Evolutionary conservation across 148 eudicot genomes (phyloP).

Genomic region (Chenopodium quinoa): DNA sequence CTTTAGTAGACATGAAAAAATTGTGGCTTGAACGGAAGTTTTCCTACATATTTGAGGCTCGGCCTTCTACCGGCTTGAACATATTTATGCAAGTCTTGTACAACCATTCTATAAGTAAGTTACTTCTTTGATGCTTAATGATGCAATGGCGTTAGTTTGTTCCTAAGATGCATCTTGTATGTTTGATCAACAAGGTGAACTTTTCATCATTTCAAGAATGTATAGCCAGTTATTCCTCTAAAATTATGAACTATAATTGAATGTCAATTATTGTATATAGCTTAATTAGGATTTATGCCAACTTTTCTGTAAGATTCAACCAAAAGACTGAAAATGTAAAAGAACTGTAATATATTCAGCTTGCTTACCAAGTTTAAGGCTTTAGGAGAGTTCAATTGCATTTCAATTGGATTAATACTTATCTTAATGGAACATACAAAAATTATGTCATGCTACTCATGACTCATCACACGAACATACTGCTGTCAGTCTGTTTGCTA

Average conservation of each 20-base stretch:
- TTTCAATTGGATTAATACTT: no score
- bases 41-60: constrained; percentile 74
- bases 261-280: background rate
- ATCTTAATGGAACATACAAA: background rate
- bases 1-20: constrained; percentile 60
- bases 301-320: background rate
- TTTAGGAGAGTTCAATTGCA: no score
- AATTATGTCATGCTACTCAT: background rate
- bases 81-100: constrained; percentile 73
- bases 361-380: background rate
- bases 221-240: background rate
- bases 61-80: constrained; percentile 53
- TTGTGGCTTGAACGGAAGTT: constrained; percentile 72
- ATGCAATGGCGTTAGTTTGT: background rate
- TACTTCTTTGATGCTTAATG: background rate
- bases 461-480: background rate
- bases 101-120: constrained; percentile 64
- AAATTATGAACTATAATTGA: no score
- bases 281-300: background rate
- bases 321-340: background rate
- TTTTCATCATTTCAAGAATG: background rate
- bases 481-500: constrained; percentile 1
- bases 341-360: background rate
- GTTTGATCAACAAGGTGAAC: background rate
- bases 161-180: background rate